A percentile compares a stretch with the other conserved stretches of the same genome.
Evolutionary conservation across 169 alveolate genomes (phyloP).

Genomic region (Perkinsus marinus): DNA sequence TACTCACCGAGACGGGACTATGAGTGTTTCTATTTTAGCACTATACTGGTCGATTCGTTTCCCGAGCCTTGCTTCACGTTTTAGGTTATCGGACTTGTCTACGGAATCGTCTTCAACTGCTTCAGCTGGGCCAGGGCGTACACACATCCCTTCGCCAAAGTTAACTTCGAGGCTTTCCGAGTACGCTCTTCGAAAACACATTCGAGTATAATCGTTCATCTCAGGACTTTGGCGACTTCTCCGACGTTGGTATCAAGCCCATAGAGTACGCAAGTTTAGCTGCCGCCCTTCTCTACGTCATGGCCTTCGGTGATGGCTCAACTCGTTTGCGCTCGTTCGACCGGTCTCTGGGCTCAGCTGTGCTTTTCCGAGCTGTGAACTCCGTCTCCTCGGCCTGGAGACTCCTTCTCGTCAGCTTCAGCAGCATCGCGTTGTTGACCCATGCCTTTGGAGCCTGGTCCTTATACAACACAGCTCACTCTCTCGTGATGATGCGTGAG

Average conservation of each 20-base stretch:
- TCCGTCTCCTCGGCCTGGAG: background rate
- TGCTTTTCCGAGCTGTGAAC: background rate
- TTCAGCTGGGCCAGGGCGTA: background rate
- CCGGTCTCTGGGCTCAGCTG: background rate
- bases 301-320: background rate
- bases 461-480: background rate
- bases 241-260: background rate
- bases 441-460: background rate
- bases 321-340: background rate
- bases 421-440: background rate
- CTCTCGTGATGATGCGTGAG: background rate
- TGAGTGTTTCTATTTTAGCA: no score
- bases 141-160: background rate
- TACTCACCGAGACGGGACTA: background rate
- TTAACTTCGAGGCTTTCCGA: background rate
- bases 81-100: background rate
- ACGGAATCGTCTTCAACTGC: background rate
- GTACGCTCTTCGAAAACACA: no score
- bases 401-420: background rate
- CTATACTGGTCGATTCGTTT: no score
- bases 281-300: background rate
- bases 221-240: background rate
- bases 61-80: background rate
- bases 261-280: background rate
- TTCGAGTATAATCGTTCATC: no score